Evolutionary conservation across 2,329 filamentous ascomycete genomes (phyloP), one percentile per base, ranked within the genome.

Genomic region (Fusarium sp.): DNA sequence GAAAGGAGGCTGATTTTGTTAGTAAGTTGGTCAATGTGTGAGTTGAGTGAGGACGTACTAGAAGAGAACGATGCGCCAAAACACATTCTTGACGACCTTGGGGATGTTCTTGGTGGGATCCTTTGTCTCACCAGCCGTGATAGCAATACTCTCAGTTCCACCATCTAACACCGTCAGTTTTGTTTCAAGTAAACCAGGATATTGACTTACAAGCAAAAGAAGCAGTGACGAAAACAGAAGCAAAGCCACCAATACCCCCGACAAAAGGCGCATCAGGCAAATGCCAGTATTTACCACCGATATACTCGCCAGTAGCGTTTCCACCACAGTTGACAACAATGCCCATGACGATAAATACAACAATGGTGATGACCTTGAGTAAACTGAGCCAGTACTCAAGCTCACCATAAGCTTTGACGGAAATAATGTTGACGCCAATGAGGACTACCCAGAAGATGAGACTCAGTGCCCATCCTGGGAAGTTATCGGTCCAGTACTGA

Each of bases 121-220:
- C 69, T 86, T 87, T 3, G 89, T 91, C 76, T 91, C 89, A 42
- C 89, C 89, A 2, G 89, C 89, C 0, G 89, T 90, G 59, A 91
- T 88, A 50, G 88, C 88, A 48, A 91, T 89, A 33, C 85, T 87
- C 76, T 91, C 89, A 4, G 88, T 90, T 53, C 88, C 89, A 33
- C 78, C 77, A 33, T 79, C 77, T 79, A 11, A 28, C 7, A 20
- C 38, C 29, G 23, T 54, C 11, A 57, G 48, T 13, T 23, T 8
- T 35, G 13, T 33, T 5, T 3, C 15, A 6, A 13, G 6, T 3
- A 18, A 21, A 15, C 6, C 8, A 9, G 7, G 10, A 5, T n/a
- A 26, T 20, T 13, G 3, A 80, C 84, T 81, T 75, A 80, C 81
- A 90, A 26, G 89, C 87, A 75, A 91, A 91, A 3, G 79, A 80